A percentile compares a stretch with the other conserved stretches of the same genome.
phyloP scores from a whole-genome alignment of 2,329 filamentous ascomycete genomes.

The Alternaria angustiovoidea region DNA sequence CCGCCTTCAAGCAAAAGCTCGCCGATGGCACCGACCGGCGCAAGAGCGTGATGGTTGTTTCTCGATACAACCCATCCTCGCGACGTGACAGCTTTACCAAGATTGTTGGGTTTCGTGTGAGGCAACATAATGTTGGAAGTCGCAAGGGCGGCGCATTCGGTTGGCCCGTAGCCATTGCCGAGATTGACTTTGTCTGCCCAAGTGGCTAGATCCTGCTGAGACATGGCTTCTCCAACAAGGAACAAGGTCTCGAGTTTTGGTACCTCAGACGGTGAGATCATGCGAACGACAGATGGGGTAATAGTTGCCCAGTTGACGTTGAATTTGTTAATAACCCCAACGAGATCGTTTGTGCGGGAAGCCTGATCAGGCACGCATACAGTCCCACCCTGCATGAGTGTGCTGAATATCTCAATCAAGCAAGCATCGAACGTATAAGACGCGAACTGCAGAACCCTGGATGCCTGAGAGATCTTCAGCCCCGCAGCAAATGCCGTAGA shows the following conservation, averaged over 20 bases:
- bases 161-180: slow-evolving; percentile 52
- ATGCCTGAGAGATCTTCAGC: slow-evolving; percentile 57
- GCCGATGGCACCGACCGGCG: slow-evolving; percentile 51
- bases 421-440: slow-evolving; percentile 57
- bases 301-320: slow-evolving; percentile 54
- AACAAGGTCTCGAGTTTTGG: slow-evolving; percentile 37
- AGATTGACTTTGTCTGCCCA: slow-evolving; percentile 50
- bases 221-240: slow-evolving; percentile 46
- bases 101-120: slow-evolving; percentile 42
- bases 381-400: slow-evolving; percentile 57
- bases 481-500: slow-evolving; percentile 35
- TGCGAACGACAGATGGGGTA: slow-evolving; percentile 54
- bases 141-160: slow-evolving; percentile 48
- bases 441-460: slow-evolving; percentile 64
- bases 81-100: slow-evolving; percentile 44
- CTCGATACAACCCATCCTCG: slow-evolving; percentile 51
- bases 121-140: slow-evolving; percentile 43
- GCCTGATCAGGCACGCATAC: slow-evolving; percentile 60
- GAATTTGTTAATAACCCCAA: slow-evolving; percentile 50
- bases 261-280: slow-evolving; percentile 40
- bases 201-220: slow-evolving; percentile 43
- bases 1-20: slow-evolving; percentile 54
- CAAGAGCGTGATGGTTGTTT: slow-evolving; percentile 44
- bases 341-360: slow-evolving; percentile 57
- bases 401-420: slow-evolving; percentile 58